Conservation (phyloP, 164 flowering plant genomes). For the Annona squamosa region DNA sequence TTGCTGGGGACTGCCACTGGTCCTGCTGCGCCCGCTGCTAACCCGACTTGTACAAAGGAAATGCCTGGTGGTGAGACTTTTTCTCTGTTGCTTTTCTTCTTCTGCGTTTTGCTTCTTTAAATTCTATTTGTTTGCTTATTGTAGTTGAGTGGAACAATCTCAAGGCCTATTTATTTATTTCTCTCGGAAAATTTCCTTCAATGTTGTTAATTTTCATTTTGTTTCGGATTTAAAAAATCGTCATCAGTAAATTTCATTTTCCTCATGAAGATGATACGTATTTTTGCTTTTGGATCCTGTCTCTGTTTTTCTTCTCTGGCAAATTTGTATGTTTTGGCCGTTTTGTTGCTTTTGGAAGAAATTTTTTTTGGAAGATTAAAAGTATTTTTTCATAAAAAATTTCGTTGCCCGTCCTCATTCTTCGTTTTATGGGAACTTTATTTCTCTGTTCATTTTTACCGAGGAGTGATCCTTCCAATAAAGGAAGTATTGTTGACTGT, state of each 20-base stretch:
- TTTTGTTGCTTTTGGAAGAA: no score
- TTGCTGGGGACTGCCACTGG: conserved; percentile 27
- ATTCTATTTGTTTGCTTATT: neutral
- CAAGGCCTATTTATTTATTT: no score
- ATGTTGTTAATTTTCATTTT: neutral
- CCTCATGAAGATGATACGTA: no score
- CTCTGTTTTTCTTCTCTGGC: neutral
- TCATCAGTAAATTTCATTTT: no score
- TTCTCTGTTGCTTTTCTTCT: neutral
- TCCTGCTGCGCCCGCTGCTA: conserved; percentile 18
- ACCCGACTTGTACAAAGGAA: conserved; percentile 32
- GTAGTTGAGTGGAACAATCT: no score
- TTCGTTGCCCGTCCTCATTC: neutral
- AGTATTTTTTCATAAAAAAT: no score
- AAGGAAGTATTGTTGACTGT: neutral
- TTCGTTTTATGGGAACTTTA: neutral
- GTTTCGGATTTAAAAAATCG: neutral
- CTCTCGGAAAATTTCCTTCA: no score
- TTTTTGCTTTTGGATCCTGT: no score
- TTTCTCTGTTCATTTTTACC: neutral
- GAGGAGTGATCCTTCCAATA: neutral
- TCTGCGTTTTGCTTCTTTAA: neutral
- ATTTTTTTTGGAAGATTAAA: no score
- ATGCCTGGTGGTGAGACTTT: conserved; percentile 33
- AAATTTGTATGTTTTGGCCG: no score